Percentiles rank a stretch among this genome's conserved stretches.
These are phyloP conservation scores for Rhodotorula sp. DNA, from an alignment of 1,284 basidiomycete genomes.

Conservation along the genomic window DNA sequence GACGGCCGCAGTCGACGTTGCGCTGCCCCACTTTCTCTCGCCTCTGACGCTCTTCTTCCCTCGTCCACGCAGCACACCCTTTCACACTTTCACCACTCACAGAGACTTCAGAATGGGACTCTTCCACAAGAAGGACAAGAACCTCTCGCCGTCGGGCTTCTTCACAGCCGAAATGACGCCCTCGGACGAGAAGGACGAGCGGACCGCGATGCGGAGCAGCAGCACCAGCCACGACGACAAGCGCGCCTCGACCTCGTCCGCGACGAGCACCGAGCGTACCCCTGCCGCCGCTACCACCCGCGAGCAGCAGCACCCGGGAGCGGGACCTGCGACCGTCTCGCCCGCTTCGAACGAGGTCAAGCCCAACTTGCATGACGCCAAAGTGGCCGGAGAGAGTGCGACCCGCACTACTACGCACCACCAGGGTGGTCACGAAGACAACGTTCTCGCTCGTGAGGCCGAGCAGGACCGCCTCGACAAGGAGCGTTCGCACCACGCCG, in stretches of 20 bases:
- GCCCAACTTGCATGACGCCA: not conserved
- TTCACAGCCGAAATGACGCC: conserved; percentile 8
- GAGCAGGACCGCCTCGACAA: not conserved
- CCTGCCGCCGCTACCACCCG: not conserved
- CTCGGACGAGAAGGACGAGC: conserved; percentile 1
- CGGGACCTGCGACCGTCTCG: not conserved
- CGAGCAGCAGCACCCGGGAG: not conserved
- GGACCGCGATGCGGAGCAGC: not conserved
- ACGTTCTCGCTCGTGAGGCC: not conserved
- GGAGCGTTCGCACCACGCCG: too few species aligned
- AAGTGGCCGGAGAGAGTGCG: not conserved
- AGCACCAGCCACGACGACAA: too few species aligned
- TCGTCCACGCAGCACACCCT: not conserved
- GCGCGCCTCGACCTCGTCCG: conserved; percentile 1
- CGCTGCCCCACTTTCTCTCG: not conserved
- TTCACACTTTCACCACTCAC: too few species aligned
- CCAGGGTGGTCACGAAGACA: not conserved
- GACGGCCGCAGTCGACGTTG: too few species aligned
- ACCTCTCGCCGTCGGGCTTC: conserved; percentile 19
- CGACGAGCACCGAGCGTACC: not conserved
- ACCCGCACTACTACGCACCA: not conserved
- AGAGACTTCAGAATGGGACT: conserved; percentile 8
- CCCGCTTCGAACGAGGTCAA: not conserved
- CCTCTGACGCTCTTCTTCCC: not conserved
- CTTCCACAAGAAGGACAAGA: conserved; percentile 14